Conservation (phyloP, 2,329 filamentous ascomycete genomes). For the Chaetomium olivaceum region DNA sequence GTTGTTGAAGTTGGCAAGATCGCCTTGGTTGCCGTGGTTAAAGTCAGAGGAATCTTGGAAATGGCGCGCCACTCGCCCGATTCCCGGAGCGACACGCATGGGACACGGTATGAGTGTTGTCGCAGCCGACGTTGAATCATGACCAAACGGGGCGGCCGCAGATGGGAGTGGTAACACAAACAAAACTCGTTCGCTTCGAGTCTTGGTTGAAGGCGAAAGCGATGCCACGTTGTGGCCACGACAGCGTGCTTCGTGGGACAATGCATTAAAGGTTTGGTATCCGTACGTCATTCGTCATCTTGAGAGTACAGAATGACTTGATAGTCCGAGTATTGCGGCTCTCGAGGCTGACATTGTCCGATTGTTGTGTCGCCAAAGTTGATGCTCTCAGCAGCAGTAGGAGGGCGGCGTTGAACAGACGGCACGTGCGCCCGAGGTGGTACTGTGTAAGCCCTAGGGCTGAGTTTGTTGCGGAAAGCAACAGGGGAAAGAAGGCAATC, state of each 20-base stretch:
- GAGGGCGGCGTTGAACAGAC: neutral
- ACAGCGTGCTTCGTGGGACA: conserved; percentile 8
- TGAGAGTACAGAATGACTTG: neutral
- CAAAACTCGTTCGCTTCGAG: conserved; percentile 14
- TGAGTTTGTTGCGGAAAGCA: neutral
- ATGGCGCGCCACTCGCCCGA: neutral
- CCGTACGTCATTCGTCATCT: neutral
- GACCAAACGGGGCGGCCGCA: conserved; percentile 14
- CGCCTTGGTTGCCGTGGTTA: neutral
- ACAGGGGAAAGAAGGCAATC: neutral
- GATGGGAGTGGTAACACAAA: conserved; percentile 21
- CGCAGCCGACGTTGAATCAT: neutral
- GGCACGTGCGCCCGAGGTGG: neutral
- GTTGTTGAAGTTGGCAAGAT: neutral
- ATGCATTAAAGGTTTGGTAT: neutral
- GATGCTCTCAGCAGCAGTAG: neutral
- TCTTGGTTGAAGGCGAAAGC: neutral
- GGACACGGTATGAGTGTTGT: neutral
- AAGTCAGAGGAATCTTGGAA: neutral
- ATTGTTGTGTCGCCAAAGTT: neutral
- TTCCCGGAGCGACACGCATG: conserved; percentile 13
- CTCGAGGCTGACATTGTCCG: neutral
- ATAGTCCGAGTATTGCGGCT: neutral
- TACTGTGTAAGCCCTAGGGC: neutral
- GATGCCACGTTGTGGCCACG: conserved; percentile 12